Evolutionary conservation across 805 yeast species (phyloP).

Genomic region (Wickerhamomyces mucosus): DNA sequence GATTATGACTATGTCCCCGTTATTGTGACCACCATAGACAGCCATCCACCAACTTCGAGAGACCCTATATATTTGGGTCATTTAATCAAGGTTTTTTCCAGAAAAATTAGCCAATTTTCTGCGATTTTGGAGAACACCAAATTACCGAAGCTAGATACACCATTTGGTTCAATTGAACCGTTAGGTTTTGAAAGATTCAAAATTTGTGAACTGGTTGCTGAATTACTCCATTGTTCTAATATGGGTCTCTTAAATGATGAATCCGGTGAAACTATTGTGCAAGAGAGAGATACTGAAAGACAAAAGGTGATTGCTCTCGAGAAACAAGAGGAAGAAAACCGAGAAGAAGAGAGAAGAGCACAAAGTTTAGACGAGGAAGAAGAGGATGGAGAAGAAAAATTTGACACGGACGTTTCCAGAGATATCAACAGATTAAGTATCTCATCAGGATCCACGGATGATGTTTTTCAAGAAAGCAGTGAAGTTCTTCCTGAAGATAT

Average conservation of each 20-base stretch:
- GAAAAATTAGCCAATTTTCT: slow-evolving; percentile 61
- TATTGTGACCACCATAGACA: slow-evolving; percentile 66
- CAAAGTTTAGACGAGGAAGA: slow-evolving; percentile 22
- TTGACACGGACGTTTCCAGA: slow-evolving; percentile 24
- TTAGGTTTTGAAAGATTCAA: slow-evolving; percentile 88
- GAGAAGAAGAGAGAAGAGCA: slow-evolving; percentile 1
- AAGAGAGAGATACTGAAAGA: slow-evolving; percentile 61
- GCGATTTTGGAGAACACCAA: slow-evolving; percentile 39
- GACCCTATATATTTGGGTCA: slow-evolving; percentile 92
- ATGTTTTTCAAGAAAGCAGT: background rate
- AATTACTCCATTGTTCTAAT: slow-evolving; percentile 91
- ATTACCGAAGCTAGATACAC: slow-evolving; percentile 38
- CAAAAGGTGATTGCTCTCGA: slow-evolving; percentile 34
- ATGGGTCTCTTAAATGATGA: slow-evolving; percentile 84
- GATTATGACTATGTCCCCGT: slow-evolving; percentile 92
- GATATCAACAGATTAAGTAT: slow-evolving; percentile 16
- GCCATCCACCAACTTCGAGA: slow-evolving; percentile 86
- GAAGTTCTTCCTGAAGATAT: background rate
- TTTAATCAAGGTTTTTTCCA: slow-evolving; percentile 68
- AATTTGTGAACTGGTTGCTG: slow-evolving; percentile 88
- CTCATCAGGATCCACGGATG: slow-evolving; percentile 4
- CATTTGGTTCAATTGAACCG: slow-evolving; percentile 60
- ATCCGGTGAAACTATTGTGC: slow-evolving; percentile 57
- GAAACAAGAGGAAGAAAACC: slow-evolving; percentile 12
- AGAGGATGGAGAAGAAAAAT: slow-evolving; percentile 26